Base-by-base conservation (phyloP, 768 basidiomycete species). In the Wakefieldia striispora region DNA sequence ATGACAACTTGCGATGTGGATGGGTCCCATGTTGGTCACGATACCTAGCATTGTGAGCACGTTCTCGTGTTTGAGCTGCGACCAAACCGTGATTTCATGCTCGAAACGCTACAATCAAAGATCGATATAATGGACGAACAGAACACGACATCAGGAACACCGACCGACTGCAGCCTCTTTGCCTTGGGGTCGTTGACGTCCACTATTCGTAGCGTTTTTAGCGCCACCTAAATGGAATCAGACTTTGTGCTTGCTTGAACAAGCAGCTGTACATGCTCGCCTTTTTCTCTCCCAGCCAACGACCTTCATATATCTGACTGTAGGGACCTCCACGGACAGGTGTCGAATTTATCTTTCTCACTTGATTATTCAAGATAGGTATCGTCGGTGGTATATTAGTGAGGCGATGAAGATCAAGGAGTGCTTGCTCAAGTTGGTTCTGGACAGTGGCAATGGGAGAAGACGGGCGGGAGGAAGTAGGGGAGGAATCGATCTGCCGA, bases 41-140 rank as follows among this genome's bases (percentile, higher is more conserved):
- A 82, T 74, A 4, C 82, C 81, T 54, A 79, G 75, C 57, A 83
- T 75, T n/a, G 76, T 50, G 37, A 67, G 57, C 17, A 67, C 57
- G 44, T 83, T 75, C n/a, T 71, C 68, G 43, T 83, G 70, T 47
- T 72, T 65, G 36, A 84, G 68, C 42, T 70, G 63, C 14, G 76
- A 72, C 82, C 82, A 84, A 17, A 82, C 69, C 16, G 59, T 55
- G 17, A 83, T 76, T 64, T 83, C 82, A 43, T 76, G 74, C 57
- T 79, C 74, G 51, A 83, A 79, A 24, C 80, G 75, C 82, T 83
- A 47, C 23, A 23, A 34, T 9, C 14, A 38, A 50, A 1, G 26
- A 17, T 37, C 3, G 13, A 4, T 45, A 31, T 13, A 34, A 19
- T 10, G 34, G 29, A 27, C 12, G 27, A 26, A 36, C 10, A 9